Base-by-base conservation (phyloP, 2,329 filamentous ascomycete genomes). In the Blumeria hordei region DNA sequence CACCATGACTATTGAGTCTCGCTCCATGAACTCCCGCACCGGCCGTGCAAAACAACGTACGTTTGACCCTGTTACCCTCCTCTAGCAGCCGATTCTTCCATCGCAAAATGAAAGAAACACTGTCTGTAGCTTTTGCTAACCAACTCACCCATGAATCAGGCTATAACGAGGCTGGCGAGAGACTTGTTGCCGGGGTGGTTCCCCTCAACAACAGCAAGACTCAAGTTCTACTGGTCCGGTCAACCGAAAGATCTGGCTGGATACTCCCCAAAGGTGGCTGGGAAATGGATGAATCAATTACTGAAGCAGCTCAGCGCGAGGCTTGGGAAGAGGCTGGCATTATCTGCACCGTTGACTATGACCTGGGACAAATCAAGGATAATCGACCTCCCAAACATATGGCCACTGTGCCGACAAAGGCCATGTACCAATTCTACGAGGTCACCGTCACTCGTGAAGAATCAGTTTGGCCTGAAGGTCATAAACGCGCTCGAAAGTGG, bases 291-390 rank as follows among this genome's bases (percentile, higher is more conserved):
- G 92, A 98, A 70, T 78, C 81, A 58, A 92, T 85, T 59, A 79
- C 83, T 58, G 78, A 90, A 67, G 85, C 92, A 56, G 92, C 92
- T 55, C 69, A 83, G 73, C 73, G 92, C 61, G 92, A 98, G 69
- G 92, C 92, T 58, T 96, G 92, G 92, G 92, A 96, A 71, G 92
- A 96, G 71, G 92, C 88, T 44, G 92, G 92, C 64, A 93, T 96
- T 64, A 74, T 84, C 63, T 85, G 90, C 68, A 82, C 78, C 57
- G 81, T 95, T 67, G 81, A 83, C 63, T 83, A 82, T 66, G 87
- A 94, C 67, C 76, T 98, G 53, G 88, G 88, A 59, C 76, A 83
- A 60, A 94, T 98, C 62, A 72, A 81, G 55, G 92, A 98, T 69
- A 84, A 80, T 67, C 79, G 88, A 56, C 76, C 86, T 6, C 86